Conservation (phyloP, 2,329 filamentous ascomycete genomes). For the Lomentospora prolificans region DNA sequence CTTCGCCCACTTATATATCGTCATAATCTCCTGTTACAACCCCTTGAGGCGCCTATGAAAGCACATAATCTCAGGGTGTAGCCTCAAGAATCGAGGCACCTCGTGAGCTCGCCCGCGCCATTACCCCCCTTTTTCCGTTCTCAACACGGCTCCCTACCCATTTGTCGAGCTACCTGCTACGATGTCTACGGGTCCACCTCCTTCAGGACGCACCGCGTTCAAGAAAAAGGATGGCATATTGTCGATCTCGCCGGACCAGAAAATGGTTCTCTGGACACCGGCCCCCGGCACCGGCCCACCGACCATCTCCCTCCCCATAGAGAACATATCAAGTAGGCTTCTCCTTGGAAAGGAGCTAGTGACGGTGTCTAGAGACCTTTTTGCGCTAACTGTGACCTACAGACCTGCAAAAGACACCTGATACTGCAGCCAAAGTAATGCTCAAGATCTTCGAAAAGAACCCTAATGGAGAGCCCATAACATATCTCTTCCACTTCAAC, state of each 20-base stretch:
- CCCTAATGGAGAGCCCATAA: slow-evolving; percentile 49
- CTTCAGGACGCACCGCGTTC: slow-evolving; percentile 63
- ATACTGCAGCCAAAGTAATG: slow-evolving; percentile 81
- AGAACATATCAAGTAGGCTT: slow-evolving; percentile 69
- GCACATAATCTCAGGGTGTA: too few species aligned
- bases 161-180: slow-evolving; percentile 3
- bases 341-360: background rate
- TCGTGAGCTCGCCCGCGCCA: too few species aligned
- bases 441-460: slow-evolving; percentile 79
- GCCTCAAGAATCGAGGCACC: background rate
- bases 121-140: too few species aligned
- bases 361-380: background rate
- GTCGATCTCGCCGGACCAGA: slow-evolving; percentile 62
- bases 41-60: too few species aligned
- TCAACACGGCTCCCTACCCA: background rate
- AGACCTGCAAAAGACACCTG: slow-evolving; percentile 94
- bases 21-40: too few species aligned
- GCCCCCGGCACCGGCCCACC: slow-evolving; percentile 52
- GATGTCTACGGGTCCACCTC: slow-evolving; percentile 38
- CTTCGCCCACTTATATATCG: too few species aligned
- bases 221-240: slow-evolving; percentile 94
- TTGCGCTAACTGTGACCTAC: slow-evolving; percentile 4
- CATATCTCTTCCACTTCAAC: slow-evolving; percentile 85
- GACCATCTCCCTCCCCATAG: slow-evolving; percentile 58
- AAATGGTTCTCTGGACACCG: slow-evolving; percentile 73